Base-by-base conservation (phyloP, 352 stramenopile genomes). In the Pythium oligandrum region DNA sequence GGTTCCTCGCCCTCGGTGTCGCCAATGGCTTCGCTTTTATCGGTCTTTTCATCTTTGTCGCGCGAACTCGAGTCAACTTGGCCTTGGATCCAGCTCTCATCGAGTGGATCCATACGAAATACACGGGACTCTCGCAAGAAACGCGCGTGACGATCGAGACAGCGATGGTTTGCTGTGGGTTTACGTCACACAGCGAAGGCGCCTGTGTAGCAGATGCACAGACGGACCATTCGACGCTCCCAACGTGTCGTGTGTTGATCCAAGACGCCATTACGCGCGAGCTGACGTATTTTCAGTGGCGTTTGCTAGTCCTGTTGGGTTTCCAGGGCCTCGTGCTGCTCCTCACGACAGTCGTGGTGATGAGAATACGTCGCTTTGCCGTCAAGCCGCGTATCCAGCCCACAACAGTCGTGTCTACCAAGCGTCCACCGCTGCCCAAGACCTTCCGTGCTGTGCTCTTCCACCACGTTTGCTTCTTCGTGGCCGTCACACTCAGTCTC, bases 161-260 rank as follows among this genome's bases (percentile, higher is more conserved):
- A 0, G 48, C 53, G 2, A 47, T 75, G 6, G 52, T 59, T 11
- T 75, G 66, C 57, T 75, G 66, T 42, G 66, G 66, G 10, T 75
- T 66, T 48, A 52, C 44, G 6, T 48, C 36, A 0, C 30, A 43
- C 40, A 32, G n/a, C 7, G 50, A 68, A 31, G 61, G 61, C 39
- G 46, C 55, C 4, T 68, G 61, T n/a, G 33, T 51, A 34, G 26
- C n/a, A 4, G 9, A 12, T 33, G 12, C 47, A 12, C 3, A 34
- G 4, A 11, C 49, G 38, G 34, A 50, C 34, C 2, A 30, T 17
- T 3, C 8, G 6, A 30, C 40, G 2, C n/a, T 68, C 1, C 35
- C 61, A 4, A 63, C 61, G 40, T 68, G 61, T 35, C 61, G 55
- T 3, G 32, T 44, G 4, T 6, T 39, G 8, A 48, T 68, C 2